phyloP scores from a whole-genome alignment of 306 rosid genomes.

The Prunus fruticosa region DNA sequence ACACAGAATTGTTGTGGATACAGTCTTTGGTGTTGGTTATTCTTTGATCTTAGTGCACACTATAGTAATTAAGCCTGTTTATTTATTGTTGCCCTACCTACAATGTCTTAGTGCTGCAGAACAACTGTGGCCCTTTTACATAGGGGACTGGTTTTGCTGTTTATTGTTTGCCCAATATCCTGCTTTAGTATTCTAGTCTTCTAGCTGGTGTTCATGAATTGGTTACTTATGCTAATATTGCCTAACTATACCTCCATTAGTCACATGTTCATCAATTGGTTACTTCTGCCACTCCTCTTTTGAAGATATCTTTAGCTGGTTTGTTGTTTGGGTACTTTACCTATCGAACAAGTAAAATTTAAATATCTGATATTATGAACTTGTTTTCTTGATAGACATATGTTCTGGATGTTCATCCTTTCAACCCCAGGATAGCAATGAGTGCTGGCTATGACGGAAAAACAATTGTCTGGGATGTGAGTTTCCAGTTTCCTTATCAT shows the following conservation, averaged over 20 bases:
- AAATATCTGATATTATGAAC: constrained; percentile 23
- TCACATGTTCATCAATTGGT: too few relatives aligned
- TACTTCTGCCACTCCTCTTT: too few relatives aligned
- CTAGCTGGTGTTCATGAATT: background rate
- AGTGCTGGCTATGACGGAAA: constrained; percentile 99
- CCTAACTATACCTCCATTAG: too few relatives aligned
- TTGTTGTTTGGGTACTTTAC: too few relatives aligned
- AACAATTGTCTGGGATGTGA: constrained; percentile 99
- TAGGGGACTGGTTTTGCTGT: background rate
- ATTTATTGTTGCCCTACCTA: background rate
- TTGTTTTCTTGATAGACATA: constrained; percentile 63
- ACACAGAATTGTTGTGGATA: background rate
- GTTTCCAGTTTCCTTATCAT: constrained; percentile 39
- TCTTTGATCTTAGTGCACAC: background rate
- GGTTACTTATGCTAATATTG: too few relatives aligned
- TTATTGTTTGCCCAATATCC: background rate
- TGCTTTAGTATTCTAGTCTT: background rate
- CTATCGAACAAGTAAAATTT: background rate
- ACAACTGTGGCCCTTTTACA: background rate
- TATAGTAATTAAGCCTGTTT: background rate
- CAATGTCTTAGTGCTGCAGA: background rate
- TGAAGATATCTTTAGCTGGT: too few relatives aligned
- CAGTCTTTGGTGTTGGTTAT: background rate
- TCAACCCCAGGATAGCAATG: constrained; percentile 98
- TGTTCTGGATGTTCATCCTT: constrained; percentile 99